Base-by-base conservation (phyloP, 768 basidiomycete species). In the Pilatotrama ljubarskyi region DNA sequence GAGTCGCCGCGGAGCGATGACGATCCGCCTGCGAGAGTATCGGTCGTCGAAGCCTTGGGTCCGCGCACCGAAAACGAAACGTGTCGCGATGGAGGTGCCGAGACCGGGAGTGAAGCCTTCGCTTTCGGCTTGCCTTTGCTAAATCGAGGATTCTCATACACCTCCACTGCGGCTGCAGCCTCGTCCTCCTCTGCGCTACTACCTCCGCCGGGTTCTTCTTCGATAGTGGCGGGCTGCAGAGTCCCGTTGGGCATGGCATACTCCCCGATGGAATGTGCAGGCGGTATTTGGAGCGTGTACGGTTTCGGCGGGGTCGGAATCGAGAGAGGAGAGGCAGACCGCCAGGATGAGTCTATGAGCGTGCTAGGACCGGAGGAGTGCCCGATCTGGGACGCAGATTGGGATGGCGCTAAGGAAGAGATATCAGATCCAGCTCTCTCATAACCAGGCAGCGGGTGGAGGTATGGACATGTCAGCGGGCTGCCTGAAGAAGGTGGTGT, bases 321-420 rank as follows among this genome's bases (percentile, higher is more conserved):
- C 13, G 58, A 61, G 53, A 18, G 63, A 52, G 56, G 67, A 37
- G 51, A 68, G 57, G 51, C 54, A 13, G 67, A 48, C 67, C 51
- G 40, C 61, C 59, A 58, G 50, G 61, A 41, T 50, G 66, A 35
- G 8, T 51, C 32, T 0, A 35, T 44, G 26, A 46, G 41, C 3
- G 56, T 43, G 25, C 42, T 46, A 20, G 44, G 42, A 4, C 54
- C 40, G 13, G 52, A 46, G 40, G 51, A 43, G 9, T 51, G 57
- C 44, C 74, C 73, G 50, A 80, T 76, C 72, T 91, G 87, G 17
- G 89, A 90, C 2, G 86, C 86, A 2, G 87, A 89, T 62, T 90
- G 89, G 6, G 88, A 90, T n/a, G 88, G 88, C 0, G 84, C 82
- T 62, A 90, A 74, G 1, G 87, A 88, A n/a, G 83, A 84, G 14